Percentiles rank a stretch among this genome's conserved stretches.
Conservation (phyloP, 108 stramenopile species). For the Pseudonitzschia multistriata region DNA sequence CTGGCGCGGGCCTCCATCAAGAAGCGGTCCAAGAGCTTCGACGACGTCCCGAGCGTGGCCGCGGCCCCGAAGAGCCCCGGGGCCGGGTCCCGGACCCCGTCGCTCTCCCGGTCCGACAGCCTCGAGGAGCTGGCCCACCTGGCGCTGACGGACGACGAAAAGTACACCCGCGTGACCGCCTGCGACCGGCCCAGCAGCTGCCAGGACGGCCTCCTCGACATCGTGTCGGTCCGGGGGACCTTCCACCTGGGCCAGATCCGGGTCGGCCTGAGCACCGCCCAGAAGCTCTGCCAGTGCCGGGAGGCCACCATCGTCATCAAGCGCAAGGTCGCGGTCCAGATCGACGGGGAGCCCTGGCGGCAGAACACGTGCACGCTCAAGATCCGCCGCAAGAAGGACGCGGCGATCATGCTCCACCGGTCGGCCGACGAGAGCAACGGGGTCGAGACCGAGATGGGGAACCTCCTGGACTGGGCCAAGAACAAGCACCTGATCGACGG, state of each 20-base stretch:
- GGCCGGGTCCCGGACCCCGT: not conserved
- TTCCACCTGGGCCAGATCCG: conserved; percentile 89
- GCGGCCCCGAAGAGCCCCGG: not conserved
- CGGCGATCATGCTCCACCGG: conserved; percentile 74
- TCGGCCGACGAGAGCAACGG: conserved; percentile 66
- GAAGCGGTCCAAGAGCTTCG: conserved; percentile 27
- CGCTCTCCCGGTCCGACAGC: conserved; percentile 42
- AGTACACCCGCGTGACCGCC: conserved; percentile 45
- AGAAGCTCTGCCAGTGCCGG: conserved; percentile 75
- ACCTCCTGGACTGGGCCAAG: conserved; percentile 77
- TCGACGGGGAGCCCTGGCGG: conserved; percentile 91
- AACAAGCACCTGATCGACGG: conserved; percentile 61
- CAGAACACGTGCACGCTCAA: conserved; percentile 56
- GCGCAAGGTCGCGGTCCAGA: conserved; percentile 77
- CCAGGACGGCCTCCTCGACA: conserved; percentile 85
- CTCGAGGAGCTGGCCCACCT: conserved; percentile 45
- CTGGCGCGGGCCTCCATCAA: conserved; percentile 1
- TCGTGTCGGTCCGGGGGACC: conserved; percentile 78
- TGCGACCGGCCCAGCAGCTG: conserved; percentile 74
- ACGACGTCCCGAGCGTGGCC: not conserved
- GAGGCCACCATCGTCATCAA: conserved; percentile 66
- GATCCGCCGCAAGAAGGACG: conserved; percentile 61
- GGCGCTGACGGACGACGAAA: conserved; percentile 47
- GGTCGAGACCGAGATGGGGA: conserved; percentile 77
- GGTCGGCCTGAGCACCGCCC: conserved; percentile 80